These are phyloP conservation scores for Sambucus nigra DNA, from an alignment of 129 eudicot species.

Conservation along the genomic window DNA sequence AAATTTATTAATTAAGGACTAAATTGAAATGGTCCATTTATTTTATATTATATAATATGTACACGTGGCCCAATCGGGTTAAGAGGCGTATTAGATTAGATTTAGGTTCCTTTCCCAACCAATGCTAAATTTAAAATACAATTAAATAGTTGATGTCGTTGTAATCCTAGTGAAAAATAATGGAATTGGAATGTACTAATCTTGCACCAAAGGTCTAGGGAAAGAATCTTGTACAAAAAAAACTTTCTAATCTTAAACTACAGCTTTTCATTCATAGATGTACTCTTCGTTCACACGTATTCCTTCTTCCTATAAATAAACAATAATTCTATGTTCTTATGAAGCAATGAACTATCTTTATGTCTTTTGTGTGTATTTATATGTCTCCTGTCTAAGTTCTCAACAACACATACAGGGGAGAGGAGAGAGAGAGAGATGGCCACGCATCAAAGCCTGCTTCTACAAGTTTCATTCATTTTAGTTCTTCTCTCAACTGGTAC, in stretches of 20 bases:
- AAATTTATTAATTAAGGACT: too few relatives aligned
- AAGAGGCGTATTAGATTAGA: too few relatives aligned
- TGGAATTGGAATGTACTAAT: background rate
- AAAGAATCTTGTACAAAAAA: background rate
- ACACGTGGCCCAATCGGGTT: too few relatives aligned
- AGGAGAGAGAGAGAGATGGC: constrained; percentile 11
- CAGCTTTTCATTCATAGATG: background rate
- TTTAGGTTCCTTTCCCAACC: too few relatives aligned
- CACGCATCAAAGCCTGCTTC: background rate
- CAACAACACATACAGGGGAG: background rate
- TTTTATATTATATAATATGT: too few relatives aligned
- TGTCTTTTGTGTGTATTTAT: too few relatives aligned
- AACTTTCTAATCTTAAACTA: background rate
- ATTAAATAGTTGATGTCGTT: too few relatives aligned
- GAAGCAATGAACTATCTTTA: too few relatives aligned
- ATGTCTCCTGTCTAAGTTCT: background rate
- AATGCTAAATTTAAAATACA: too few relatives aligned
- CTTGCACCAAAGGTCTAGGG: background rate
- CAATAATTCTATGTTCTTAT: too few relatives aligned
- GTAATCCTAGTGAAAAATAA: background rate
- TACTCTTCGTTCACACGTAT: background rate
- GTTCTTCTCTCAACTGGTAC: constrained; percentile 8
- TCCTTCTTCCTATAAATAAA: background rate
- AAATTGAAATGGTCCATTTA: too few relatives aligned
- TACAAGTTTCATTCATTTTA: background rate